These are phyloP conservation scores for Aegle marmelos DNA, from an alignment of 345 rosid species.

Conservation along the genomic window DNA sequence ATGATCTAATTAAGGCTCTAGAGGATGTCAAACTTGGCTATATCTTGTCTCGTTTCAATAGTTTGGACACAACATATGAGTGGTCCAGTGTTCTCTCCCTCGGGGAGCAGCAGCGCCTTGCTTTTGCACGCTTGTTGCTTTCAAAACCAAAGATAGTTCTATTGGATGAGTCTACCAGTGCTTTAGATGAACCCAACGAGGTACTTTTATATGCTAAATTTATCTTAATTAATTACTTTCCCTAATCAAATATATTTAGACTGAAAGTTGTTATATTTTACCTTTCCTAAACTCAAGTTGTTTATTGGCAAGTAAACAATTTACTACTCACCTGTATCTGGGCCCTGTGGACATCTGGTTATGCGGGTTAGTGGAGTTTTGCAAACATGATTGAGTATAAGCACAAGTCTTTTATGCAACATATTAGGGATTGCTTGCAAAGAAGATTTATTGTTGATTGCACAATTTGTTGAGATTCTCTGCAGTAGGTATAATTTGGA, in stretches of 20 bases:
- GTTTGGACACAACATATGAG: constrained; percentile 66
- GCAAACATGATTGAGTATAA: background rate
- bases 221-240: background rate
- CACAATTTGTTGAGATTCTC: background rate
- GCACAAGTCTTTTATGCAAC: background rate
- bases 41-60: constrained; percentile 60
- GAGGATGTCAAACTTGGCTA: constrained; percentile 74
- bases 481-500: background rate
- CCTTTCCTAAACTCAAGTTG: background rate
- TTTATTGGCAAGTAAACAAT: background rate
- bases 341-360: background rate
- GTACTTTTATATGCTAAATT: constrained; percentile 32
- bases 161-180: constrained; percentile 92
- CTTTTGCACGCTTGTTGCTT: constrained; percentile 83
- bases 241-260: background rate
- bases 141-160: constrained; percentile 78
- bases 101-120: constrained; percentile 96
- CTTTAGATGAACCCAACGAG: constrained; percentile 92
- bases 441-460: background rate
- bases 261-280: background rate
- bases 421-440: background rate
- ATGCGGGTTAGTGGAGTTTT: background rate
- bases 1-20: constrained; percentile 57
- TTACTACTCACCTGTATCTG: background rate
- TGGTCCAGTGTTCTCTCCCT: constrained; percentile 98